Evolutionary conservation across 768 basidiomycete genomes (phyloP).

Genomic region (Amanita pallidorosea): DNA sequence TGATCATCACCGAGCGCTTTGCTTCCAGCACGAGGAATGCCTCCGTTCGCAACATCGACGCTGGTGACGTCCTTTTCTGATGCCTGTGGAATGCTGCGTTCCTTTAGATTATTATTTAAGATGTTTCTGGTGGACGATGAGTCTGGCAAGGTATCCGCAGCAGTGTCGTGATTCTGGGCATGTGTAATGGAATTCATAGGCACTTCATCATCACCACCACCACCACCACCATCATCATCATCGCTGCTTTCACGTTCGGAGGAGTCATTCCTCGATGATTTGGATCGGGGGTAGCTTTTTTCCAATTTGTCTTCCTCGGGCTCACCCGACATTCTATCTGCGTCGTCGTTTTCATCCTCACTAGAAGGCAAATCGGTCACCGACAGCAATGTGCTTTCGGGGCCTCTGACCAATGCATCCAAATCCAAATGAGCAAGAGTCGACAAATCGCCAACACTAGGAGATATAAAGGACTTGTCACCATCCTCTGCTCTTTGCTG

Average conservation of each 20-base stretch:
- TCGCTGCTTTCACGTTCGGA: conserved; percentile 27
- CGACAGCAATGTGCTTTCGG: conserved; percentile 17
- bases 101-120: too few relatives aligned
- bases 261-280: conserved; percentile 15
- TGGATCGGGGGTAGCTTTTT: conserved; percentile 19
- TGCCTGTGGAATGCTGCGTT: neutral
- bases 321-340: conserved; percentile 28
- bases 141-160: neutral
- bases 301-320: conserved; percentile 21
- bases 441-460: neutral
- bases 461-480: neutral
- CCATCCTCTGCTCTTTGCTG: neutral
- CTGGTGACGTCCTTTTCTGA: neutral
- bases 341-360: conserved; percentile 18
- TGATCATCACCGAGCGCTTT: neutral
- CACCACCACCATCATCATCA: conserved; percentile 17
- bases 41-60: neutral
- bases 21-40: neutral
- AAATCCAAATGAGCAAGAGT: conserved; percentile 21
- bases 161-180: neutral
- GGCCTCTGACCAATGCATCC: conserved; percentile 28
- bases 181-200: neutral
- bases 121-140: neutral
- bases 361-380: conserved; percentile 29
- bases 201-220: conserved; percentile 13